These are phyloP conservation scores for Rutidosis leptorrhynchoides DNA, from an alignment of 129 eudicot species.

Conservation along the genomic window DNA sequence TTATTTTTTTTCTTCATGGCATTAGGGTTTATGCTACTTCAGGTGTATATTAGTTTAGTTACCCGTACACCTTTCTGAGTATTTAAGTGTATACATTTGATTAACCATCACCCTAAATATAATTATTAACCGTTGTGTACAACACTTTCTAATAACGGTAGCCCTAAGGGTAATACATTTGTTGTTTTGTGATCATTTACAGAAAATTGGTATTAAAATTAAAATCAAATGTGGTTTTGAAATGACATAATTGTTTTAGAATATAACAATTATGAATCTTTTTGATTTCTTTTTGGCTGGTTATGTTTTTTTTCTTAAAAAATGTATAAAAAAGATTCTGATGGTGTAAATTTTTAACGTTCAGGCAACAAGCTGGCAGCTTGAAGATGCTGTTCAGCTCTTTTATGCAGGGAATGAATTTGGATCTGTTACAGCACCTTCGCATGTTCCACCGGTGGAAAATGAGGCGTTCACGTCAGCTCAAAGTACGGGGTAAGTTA, in stretches of 20 bases:
- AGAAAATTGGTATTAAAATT: too few relatives aligned
- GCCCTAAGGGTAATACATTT: too few relatives aligned
- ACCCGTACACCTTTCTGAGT: neutral
- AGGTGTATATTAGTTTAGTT: neutral
- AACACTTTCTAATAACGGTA: too few relatives aligned
- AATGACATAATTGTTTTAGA: neutral
- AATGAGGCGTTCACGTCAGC: constrained; percentile 33
- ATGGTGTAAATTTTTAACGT: neutral
- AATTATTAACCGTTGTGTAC: too few relatives aligned
- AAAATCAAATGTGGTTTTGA: too few relatives aligned
- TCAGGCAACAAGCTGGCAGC: constrained; percentile 87
- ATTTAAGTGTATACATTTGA: too few relatives aligned
- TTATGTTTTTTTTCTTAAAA: neutral
- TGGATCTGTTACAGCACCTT: constrained; percentile 43
- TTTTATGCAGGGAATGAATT: constrained; percentile 62
- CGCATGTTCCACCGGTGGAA: constrained; percentile 35
- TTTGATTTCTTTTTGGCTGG: neutral
- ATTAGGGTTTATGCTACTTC: neutral
- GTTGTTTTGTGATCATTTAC: too few relatives aligned
- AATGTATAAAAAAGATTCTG: neutral
- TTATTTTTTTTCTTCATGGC: neutral
- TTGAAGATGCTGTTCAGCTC: constrained; percentile 87
- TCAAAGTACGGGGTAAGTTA: constrained; percentile 44
- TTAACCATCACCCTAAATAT: too few relatives aligned
- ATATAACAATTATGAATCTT: neutral